A percentile compares a stretch with the other conserved stretches of the same genome.
Conservation (phyloP, 2,329 filamentous ascomycete species). For the Colletotrichum liaoningense region DNA sequence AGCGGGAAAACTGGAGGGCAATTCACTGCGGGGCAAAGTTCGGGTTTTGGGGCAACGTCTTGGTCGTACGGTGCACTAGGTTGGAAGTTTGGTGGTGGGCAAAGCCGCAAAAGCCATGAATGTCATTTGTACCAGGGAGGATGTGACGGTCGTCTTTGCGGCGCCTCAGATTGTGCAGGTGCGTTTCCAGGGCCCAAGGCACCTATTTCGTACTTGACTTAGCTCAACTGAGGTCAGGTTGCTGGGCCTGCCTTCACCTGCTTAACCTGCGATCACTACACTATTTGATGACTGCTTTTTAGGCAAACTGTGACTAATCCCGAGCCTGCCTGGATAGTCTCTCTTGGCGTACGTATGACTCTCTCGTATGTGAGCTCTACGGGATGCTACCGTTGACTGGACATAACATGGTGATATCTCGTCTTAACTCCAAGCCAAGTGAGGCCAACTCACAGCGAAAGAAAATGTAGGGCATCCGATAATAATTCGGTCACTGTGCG, state of each 20-base stretch:
- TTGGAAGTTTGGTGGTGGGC: not conserved
- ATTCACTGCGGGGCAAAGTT: slow-evolving; percentile 31
- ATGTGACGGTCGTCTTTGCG: not conserved
- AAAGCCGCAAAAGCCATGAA: not conserved
- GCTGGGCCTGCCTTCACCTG: not conserved
- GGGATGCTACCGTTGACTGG: not conserved
- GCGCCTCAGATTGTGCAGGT: not conserved
- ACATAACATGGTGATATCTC: not conserved
- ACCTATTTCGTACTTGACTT: not conserved
- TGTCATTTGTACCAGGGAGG: not conserved
- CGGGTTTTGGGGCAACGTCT: not conserved
- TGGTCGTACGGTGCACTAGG: slow-evolving; percentile 3
- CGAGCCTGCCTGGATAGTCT: not conserved
- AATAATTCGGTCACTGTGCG: not conserved
- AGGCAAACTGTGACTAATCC: not conserved
- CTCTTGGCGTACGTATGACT: not conserved
- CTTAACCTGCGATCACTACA: not conserved
- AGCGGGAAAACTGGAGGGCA: slow-evolving; percentile 3
- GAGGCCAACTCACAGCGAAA: not conserved
- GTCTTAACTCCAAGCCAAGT: not conserved
- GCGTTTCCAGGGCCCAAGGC: not conserved
- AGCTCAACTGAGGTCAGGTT: not conserved
- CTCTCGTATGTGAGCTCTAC: not conserved
- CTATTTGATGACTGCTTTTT: not conserved
- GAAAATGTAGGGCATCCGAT: not conserved